A percentile compares a stretch with the other conserved stretches of the same genome.
Evolutionary conservation across 345 rosid genomes (phyloP).

Genomic region (Euclidium syriacum): DNA sequence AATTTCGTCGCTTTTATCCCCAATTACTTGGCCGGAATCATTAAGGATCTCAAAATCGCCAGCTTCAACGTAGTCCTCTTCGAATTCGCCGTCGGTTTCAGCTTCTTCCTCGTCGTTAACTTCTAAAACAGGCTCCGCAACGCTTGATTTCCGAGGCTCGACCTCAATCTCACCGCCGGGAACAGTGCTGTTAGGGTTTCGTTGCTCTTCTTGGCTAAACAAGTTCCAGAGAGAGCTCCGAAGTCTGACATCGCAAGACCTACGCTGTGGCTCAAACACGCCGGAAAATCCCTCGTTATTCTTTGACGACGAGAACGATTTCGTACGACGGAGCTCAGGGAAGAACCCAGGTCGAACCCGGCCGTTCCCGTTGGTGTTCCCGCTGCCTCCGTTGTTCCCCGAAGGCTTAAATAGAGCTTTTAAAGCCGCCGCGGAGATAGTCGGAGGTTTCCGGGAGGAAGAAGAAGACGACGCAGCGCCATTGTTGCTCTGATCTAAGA

Average conservation of each 20-base stretch:
- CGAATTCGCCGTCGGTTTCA: slow-evolving; percentile 37
- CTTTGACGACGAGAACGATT: slow-evolving; percentile 95
- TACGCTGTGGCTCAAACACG: slow-evolving; percentile 89
- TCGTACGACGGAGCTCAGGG: slow-evolving; percentile 94
- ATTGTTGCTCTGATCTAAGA: slow-evolving; percentile 55
- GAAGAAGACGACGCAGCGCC: slow-evolving; percentile 35
- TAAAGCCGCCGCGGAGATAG: slow-evolving; percentile 51
- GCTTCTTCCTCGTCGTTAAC: slow-evolving; percentile 48
- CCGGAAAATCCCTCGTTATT: slow-evolving; percentile 80
- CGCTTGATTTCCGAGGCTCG: slow-evolving; percentile 46
- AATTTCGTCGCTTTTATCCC: slow-evolving; percentile 44
- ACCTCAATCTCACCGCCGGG: slow-evolving; percentile 36
- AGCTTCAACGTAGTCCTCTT: slow-evolving; percentile 27
- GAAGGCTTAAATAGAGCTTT: slow-evolving; percentile 58
- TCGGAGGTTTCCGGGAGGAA: slow-evolving; percentile 51
- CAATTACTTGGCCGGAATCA: slow-evolving; percentile 38
- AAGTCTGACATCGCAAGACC: slow-evolving; percentile 87
- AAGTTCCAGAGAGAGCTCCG: slow-evolving; percentile 73
- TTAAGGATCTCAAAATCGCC: slow-evolving; percentile 36
- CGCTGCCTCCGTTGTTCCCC: slow-evolving; percentile 22
- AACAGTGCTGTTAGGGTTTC: slow-evolving; percentile 28
- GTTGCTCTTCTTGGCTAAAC: slow-evolving; percentile 62
- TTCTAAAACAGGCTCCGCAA: slow-evolving; percentile 45
- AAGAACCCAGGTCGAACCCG: slow-evolving; percentile 44
- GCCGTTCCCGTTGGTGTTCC: slow-evolving; percentile 11